These are phyloP conservation scores for Coniochaeta sp. DNA, from an alignment of 2,329 filamentous ascomycete species.

Conservation along the genomic window DNA sequence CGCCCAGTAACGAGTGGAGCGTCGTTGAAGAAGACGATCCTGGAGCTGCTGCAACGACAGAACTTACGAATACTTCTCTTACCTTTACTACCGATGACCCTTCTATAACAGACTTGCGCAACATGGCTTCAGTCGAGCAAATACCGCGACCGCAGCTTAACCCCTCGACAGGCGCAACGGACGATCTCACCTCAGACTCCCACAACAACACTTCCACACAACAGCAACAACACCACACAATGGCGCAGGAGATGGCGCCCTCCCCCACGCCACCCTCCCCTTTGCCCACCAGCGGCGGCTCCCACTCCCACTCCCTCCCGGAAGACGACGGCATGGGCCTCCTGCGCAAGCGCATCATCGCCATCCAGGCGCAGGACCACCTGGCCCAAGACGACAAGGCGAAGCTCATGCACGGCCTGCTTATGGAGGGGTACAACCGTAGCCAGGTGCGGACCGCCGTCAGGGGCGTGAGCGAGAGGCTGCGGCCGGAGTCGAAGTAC, in stretches of 20 bases:
- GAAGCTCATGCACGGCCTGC: slow-evolving; percentile 60
- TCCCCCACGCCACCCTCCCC: too few relatives aligned
- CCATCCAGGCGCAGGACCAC: slow-evolving; percentile 57
- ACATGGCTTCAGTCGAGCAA: neutral
- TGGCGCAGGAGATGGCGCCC: too few relatives aligned
- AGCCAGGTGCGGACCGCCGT: slow-evolving; percentile 24
- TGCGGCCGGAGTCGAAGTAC: slow-evolving; percentile 15
- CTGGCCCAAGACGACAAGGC: slow-evolving; percentile 60
- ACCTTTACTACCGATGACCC: neutral
- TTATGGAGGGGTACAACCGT: slow-evolving; percentile 61
- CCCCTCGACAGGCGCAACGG: slow-evolving; percentile 22
- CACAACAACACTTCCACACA: neutral
- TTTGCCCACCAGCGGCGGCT: too few relatives aligned
- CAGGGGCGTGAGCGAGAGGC: neutral
- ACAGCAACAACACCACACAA: neutral
- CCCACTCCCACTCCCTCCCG: slow-evolving; percentile 38
- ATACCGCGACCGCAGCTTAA: slow-evolving; percentile 7
- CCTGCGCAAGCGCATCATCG: slow-evolving; percentile 60
- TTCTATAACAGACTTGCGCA: neutral
- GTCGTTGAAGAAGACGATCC: neutral
- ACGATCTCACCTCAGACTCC: slow-evolving; percentile 10
- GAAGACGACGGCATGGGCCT: slow-evolving; percentile 73
- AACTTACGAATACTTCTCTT: too few relatives aligned
- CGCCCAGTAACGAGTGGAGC: neutral
- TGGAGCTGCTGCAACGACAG: too few relatives aligned